These are phyloP conservation scores for Leccinum longicurvipes DNA, from an alignment of 768 basidiomycete genomes.

Conservation along the genomic window DNA sequence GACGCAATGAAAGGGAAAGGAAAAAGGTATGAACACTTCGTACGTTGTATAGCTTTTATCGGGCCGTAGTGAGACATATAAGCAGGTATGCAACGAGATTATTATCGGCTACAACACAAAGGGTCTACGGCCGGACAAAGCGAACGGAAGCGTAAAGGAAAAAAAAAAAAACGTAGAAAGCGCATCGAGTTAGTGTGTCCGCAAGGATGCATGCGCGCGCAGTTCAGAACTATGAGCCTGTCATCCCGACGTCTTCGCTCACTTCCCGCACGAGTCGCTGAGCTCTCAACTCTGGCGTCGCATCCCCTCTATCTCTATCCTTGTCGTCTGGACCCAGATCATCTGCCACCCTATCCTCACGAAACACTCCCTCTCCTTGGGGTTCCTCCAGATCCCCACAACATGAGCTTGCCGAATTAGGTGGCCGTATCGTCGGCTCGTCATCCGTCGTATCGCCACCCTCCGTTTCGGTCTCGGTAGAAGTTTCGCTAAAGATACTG, in stretches of 20 bases:
- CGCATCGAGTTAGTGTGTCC: neutral
- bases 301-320: slow-evolving; percentile 30
- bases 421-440: slow-evolving; percentile 75
- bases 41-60: slow-evolving; percentile 22
- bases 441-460: slow-evolving; percentile 68
- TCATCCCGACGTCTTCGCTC: slow-evolving; percentile 32
- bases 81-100: slow-evolving; percentile 24
- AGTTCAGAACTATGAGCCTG: slow-evolving; percentile 25
- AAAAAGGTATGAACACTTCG: slow-evolving; percentile 30
- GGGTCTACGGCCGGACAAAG: slow-evolving; percentile 11
- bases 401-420: slow-evolving; percentile 38
- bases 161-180: neutral
- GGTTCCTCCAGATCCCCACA: slow-evolving; percentile 38
- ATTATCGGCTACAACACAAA: slow-evolving; percentile 24
- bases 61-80: slow-evolving; percentile 8
- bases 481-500: slow-evolving; percentile 37
- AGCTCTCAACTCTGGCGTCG: slow-evolving; percentile 32
- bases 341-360: slow-evolving; percentile 11
- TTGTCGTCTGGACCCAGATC: slow-evolving; percentile 19
- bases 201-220: neutral
- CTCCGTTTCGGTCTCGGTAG: slow-evolving; percentile 48
- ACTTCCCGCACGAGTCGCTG: slow-evolving; percentile 27
- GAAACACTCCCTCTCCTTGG: slow-evolving; percentile 30
- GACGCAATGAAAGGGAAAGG: neutral
- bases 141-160: neutral